Percentiles rank a stretch among this genome's conserved stretches.
Conservation (phyloP, 257 asterid species). For the Orobanche coerulescens region DNA sequence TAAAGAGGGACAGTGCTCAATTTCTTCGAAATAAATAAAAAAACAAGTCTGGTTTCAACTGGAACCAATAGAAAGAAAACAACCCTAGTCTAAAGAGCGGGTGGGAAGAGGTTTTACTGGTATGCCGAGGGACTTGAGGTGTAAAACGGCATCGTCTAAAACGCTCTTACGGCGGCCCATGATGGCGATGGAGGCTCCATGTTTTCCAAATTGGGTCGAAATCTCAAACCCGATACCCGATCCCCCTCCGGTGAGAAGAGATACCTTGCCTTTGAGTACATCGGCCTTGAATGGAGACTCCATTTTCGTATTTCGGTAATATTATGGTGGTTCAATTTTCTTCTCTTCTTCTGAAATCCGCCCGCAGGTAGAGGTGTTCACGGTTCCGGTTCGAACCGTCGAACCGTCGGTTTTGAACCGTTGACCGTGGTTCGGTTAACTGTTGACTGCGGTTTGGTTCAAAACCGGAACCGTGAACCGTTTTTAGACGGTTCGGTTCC, state of each 20-base stretch:
- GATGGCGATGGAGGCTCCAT: slow-evolving; percentile 82
- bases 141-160: slow-evolving; percentile 60
- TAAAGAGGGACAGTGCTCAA: no score
- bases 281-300: slow-evolving; percentile 81
- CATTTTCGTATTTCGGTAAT: slow-evolving; percentile 32
- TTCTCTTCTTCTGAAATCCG: no score
- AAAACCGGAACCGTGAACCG: no score
- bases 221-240: slow-evolving; percentile 85
- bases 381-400: no score
- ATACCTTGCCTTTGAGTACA: slow-evolving; percentile 59
- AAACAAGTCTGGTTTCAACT: background rate
- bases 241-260: slow-evolving; percentile 85
- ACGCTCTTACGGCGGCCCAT: slow-evolving; percentile 88
- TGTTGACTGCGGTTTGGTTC: no score
- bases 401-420: no score
- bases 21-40: background rate
- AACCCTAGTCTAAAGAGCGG: background rate
- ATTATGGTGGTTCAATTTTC: no score
- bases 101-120: slow-evolving; percentile 27
- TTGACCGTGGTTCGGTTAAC: no score
- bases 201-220: slow-evolving; percentile 69
- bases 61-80: background rate
- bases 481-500: no score
- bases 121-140: slow-evolving; percentile 63
- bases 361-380: no score